Conservation (phyloP, 495 filamentous ascomycete species). For the Aspergillus funiculosus region DNA sequence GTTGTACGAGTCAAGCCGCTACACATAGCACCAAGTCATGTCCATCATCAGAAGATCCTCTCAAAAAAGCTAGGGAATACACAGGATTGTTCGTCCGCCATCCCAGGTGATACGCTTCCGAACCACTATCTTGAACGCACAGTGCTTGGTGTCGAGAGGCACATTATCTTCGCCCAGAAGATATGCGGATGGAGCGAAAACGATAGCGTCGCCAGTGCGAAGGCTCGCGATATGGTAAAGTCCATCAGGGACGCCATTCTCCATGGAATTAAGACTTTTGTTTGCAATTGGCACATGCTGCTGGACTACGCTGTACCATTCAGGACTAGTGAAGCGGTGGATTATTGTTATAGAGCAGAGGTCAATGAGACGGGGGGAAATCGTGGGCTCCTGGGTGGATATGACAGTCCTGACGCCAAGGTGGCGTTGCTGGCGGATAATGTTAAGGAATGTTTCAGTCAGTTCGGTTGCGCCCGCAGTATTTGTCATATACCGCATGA, state of each 20-base stretch:
- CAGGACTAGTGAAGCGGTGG: conserved; percentile 67
- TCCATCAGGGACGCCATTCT: conserved; percentile 20
- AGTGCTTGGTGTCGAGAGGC: conserved; percentile 15
- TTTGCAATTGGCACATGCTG: conserved; percentile 46
- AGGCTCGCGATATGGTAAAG: conserved; percentile 55
- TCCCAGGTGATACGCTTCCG: conserved; percentile 27
- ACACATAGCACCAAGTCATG: neutral
- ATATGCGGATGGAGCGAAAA: conserved; percentile 60
- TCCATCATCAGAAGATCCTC: too few relatives aligned
- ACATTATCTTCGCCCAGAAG: conserved; percentile 25
- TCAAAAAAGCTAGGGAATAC: too few relatives aligned
- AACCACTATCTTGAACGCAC: conserved; percentile 20
- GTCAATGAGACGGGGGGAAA: conserved; percentile 61
- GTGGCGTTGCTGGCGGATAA: conserved; percentile 70
- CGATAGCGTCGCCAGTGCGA: conserved; percentile 55
- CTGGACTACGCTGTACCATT: conserved; percentile 53
- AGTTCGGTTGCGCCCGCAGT: conserved; percentile 43
- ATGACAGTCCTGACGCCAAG: conserved; percentile 60
- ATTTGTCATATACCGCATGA: conserved; percentile 43
- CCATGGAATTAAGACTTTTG: conserved; percentile 12
- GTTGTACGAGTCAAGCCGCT: neutral
- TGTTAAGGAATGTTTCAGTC: conserved; percentile 57
- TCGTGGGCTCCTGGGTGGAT: conserved; percentile 74
- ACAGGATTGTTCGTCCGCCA: conserved; percentile 23
- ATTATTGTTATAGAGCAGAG: conserved; percentile 70